Evolutionary conservation across 2,329 filamentous ascomycete species (phyloP), one percentile per base, ranked within the genome.

Genomic region (Aspergillus fijiensis): DNA sequence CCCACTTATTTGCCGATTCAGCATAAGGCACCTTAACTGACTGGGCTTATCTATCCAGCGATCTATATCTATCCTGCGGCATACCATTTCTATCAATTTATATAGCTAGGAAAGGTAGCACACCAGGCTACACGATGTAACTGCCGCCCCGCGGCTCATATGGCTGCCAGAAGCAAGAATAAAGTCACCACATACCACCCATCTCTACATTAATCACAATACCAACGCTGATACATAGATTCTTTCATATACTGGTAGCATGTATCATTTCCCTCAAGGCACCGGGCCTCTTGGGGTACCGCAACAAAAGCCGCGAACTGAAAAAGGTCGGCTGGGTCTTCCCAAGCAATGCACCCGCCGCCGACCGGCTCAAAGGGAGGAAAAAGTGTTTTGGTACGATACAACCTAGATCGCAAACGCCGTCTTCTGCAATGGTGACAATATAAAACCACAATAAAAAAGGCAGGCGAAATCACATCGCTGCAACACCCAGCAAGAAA

Each of bases 391-490:
- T 50, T 42, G 42, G 21, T 55, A 58, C 35, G 33, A 60, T 60
- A 60, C 52, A 62, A 58, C 60, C 53, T 55, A 63, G 61, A 67
- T 60, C 57, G 65, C 58, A 59, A 68, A 69, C 67, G 67, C 67
- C 67, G 58, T 60, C 57, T 62, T 61, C 58, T 68, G 67, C 67
- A 68, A 68, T 60, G 45, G 57, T 29, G 48, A 59, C 12, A 58
- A 57, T 19, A 51, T 42, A 58, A 49, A 58, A 42, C 12, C 16
- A 29, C 39, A 29, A 50, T 23, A 54, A 52, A 21, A 56, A 53
- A 31, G 55, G 51, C 35, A 54, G 29, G n/a, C 57, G 58, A n/a
- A 49, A 49, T 16, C 57, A 61, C 60, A 63, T 57, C 61, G 58
- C 59, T 49, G 54, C 51, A 57, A 29, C 45, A 54, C 56, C 50